A percentile compares a stretch with the other conserved stretches of the same genome.
phyloP scores from a whole-genome alignment of 1,139 yeast genomes.

The Lodderomyces theae region DNA sequence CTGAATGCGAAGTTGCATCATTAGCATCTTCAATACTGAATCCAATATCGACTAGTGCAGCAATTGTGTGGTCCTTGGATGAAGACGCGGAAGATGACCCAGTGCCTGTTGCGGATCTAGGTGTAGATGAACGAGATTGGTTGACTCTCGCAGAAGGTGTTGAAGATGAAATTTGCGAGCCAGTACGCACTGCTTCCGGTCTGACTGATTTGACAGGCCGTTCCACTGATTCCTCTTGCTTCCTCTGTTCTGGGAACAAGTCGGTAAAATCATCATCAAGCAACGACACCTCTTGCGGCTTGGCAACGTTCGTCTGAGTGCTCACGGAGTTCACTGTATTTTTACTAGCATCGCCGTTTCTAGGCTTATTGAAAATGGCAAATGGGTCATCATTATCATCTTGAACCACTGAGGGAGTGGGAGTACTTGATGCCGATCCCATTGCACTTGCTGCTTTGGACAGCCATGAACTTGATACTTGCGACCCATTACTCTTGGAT shows the following conservation, averaged over 20 bases:
- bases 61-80: constrained; percentile 51
- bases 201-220: background rate
- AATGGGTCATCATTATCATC: constrained; percentile 18
- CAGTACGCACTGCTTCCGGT: constrained; percentile 4
- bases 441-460: background rate
- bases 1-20: constrained; percentile 56
- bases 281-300: constrained; percentile 21
- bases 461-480: constrained; percentile 6
- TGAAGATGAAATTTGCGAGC: background rate
- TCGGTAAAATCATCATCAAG: constrained; percentile 45
- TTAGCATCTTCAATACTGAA: constrained; percentile 62
- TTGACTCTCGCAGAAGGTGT: constrained; percentile 3
- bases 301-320: background rate
- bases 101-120: background rate
- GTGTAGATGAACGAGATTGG: constrained; percentile 4
- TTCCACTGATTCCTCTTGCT: background rate
- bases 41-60: constrained; percentile 79
- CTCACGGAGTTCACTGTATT: background rate
- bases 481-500: constrained; percentile 3
- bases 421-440: background rate
- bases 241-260: constrained; percentile 24
- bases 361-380: constrained; percentile 16
- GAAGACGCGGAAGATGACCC: background rate
- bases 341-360: background rate
- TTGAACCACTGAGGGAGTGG: too few species aligned